Base-by-base conservation (phyloP, 2,329 filamentous ascomycete genomes). In the Paraconiothyrium brasiliense region DNA sequence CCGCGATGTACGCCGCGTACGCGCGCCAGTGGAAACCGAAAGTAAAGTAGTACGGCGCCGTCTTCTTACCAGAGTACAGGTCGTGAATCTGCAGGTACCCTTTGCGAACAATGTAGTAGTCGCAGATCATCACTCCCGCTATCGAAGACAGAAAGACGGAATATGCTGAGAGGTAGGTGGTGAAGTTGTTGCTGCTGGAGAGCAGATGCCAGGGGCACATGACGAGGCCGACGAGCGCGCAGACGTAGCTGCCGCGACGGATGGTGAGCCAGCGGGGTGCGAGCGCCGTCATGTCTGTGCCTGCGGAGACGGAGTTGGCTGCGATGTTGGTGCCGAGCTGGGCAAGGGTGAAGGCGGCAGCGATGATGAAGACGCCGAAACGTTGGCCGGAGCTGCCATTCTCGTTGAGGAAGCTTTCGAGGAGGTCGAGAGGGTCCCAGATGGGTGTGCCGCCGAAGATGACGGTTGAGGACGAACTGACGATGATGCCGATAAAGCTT, bases 111-210 rank as follows among this genome's bases (percentile, higher is more conserved):
- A 91, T 64, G 79, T 96, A 97, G 82, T 97, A 97, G 78, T 97
- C 94, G 68, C 85, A 87, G 62, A 93, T 84, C 81, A 97, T 95
- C 66, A 97, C 92, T n/a, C 94, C 94, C 0, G 92, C 93, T 65
- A 97, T 96, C 47, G 91, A 93, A 61, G 91, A 94, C n/a, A 97
- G 85, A 80, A 97, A 97, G 59, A 97, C 93, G 3, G 91, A 93
- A 82, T 97, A 97, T 1, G 94, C 91, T 0, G 92, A 95, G 0
- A 97, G 87, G 75, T 97, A 97, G 3, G 92, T 96, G 0, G 92
- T 95, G 82, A 97, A 97, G 79, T 90, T 89, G 82, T 94, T 97
- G 48, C 87, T 87, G 48, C 83, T 83, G 1, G 86, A 88, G 9
- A 97, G 86, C 0, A 97, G 85, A 62, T 92, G 91, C 87, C 90